These are phyloP conservation scores for Daldinia eschscholtzii DNA, from an alignment of 2,329 filamentous ascomycete genomes.

Conservation along the genomic window DNA sequence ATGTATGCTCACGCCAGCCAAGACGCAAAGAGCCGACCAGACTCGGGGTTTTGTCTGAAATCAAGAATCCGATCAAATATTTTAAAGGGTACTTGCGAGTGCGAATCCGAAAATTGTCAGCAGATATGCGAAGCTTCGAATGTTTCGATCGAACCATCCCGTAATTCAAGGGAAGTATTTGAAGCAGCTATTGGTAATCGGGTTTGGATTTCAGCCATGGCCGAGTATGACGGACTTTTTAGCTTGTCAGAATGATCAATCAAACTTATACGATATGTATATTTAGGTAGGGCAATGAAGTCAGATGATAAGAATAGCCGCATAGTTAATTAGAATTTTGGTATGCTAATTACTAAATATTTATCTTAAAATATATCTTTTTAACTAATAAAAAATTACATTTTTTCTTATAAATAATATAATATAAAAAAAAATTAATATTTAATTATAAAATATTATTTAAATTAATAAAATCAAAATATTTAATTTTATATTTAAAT, in stretches of 20 bases:
- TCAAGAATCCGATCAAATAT: conserved; percentile 24
- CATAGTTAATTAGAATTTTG: conserved; percentile 10
- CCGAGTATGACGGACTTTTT: conserved; percentile 18
- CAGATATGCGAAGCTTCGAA: conserved; percentile 10
- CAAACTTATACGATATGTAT: conserved; percentile 3
- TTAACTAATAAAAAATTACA: too few species aligned
- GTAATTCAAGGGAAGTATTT: background rate
- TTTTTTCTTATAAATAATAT: too few species aligned
- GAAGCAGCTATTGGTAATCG: background rate
- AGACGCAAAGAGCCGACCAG: conserved; percentile 36
- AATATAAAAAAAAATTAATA: too few species aligned
- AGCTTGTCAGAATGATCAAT: background rate
- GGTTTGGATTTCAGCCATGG: conserved; percentile 16
- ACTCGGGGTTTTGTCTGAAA: conserved; percentile 28
- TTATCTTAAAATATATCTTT: too few species aligned
- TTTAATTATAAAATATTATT: too few species aligned
- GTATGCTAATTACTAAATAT: too few species aligned
- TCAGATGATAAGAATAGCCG: conserved; percentile 6
- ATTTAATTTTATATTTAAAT: too few species aligned
- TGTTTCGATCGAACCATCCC: conserved; percentile 5
- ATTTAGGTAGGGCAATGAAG: background rate
- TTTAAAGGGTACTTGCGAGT: background rate
- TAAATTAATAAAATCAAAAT: too few species aligned
- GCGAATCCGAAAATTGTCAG: conserved; percentile 4
- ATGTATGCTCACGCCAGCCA: conserved; percentile 23